Evolutionary conservation across 2,329 filamentous ascomycete species (phyloP).

Genomic region (Ambrosiella cleistominuta): DNA sequence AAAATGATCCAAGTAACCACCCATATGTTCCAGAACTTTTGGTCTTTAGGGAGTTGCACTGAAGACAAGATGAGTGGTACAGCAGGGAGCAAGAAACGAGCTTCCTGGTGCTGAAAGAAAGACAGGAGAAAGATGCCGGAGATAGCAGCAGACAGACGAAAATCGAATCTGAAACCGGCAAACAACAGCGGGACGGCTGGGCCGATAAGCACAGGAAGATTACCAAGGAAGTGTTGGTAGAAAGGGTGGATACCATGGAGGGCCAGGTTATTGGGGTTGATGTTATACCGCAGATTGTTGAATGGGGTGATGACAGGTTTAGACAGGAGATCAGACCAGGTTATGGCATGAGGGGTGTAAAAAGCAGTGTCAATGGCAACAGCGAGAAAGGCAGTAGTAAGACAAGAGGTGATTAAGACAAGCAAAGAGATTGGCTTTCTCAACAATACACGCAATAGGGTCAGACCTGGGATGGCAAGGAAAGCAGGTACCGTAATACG

Average conservation of each 20-base stretch:
- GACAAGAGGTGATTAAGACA: constrained; percentile 45
- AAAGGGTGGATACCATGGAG: constrained; percentile 61
- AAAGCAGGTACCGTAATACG: constrained; percentile 95
- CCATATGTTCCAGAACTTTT: constrained; percentile 35
- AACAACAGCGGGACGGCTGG: constrained; percentile 48
- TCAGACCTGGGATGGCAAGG: constrained; percentile 64
- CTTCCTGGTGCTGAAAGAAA: constrained; percentile 62
- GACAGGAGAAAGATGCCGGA: constrained; percentile 55
- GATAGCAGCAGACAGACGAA: constrained; percentile 54
- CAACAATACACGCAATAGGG: constrained; percentile 69
- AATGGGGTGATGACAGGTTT: constrained; percentile 57
- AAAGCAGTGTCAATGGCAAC: constrained; percentile 74
- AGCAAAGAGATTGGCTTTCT: constrained; percentile 52
- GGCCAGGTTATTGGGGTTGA: constrained; percentile 50
- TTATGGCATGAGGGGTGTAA: constrained; percentile 47
- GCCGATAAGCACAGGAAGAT: constrained; percentile 54
- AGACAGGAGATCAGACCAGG: constrained; percentile 44
- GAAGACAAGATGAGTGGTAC: constrained; percentile 64
- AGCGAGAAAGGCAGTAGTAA: constrained; percentile 53
- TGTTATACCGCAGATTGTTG: constrained; percentile 65
- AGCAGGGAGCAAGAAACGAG: constrained; percentile 58
- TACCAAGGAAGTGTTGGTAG: constrained; percentile 59
- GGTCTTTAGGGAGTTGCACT: constrained; percentile 43
- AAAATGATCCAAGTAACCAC: constrained; percentile 48
- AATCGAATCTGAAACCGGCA: constrained; percentile 35